These are phyloP conservation scores for Brettanomyces sp. DNA, from an alignment of 805 yeast genomes.

Conservation along the genomic window DNA sequence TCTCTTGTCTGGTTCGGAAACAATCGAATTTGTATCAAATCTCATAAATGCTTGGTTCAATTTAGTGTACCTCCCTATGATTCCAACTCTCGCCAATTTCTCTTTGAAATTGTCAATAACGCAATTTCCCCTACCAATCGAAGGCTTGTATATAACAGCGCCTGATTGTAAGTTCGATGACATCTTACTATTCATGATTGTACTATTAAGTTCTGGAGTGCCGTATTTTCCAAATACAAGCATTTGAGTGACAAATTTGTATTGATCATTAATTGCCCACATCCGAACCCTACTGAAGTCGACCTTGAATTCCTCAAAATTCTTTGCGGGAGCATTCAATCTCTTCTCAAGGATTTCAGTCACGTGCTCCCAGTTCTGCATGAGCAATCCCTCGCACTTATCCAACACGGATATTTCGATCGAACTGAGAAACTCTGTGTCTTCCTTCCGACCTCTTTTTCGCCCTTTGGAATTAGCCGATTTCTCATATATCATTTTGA, in stretches of 20 bases:
- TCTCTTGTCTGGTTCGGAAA: slow-evolving; percentile 71
- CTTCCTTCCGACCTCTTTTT: slow-evolving; percentile 31
- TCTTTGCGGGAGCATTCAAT: slow-evolving; percentile 68
- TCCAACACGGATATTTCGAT: slow-evolving; percentile 77
- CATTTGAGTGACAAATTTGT: slow-evolving; percentile 64
- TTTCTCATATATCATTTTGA: slow-evolving; percentile 65
- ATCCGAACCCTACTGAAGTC: slow-evolving; percentile 87
- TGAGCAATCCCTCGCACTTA: slow-evolving; percentile 75
- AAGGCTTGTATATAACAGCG: slow-evolving; percentile 44
- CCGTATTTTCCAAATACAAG: slow-evolving; percentile 64
- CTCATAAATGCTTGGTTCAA: slow-evolving; percentile 66
- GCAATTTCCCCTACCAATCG: slow-evolving; percentile 36
- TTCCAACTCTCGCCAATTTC: slow-evolving; percentile 18
- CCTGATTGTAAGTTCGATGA: slow-evolving; percentile 43
- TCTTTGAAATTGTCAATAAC: slow-evolving; percentile 55
- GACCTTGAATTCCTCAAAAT: slow-evolving; percentile 50
- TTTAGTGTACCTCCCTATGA: slow-evolving; percentile 30
- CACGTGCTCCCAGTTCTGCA: slow-evolving; percentile 91
- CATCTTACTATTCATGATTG: slow-evolving; percentile 38
- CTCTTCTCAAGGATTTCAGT: slow-evolving; percentile 53
- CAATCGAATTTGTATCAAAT: slow-evolving; percentile 46
- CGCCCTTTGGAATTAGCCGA: neutral
- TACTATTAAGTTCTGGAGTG: slow-evolving; percentile 74
- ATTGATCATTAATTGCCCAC: slow-evolving; percentile 86
- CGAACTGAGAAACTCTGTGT: slow-evolving; percentile 74